Percentiles rank a stretch among this genome's conserved stretches.
These are phyloP conservation scores for Pterocarpus santalinus DNA, from an alignment of 306 rosid species.

Conservation along the genomic window DNA sequence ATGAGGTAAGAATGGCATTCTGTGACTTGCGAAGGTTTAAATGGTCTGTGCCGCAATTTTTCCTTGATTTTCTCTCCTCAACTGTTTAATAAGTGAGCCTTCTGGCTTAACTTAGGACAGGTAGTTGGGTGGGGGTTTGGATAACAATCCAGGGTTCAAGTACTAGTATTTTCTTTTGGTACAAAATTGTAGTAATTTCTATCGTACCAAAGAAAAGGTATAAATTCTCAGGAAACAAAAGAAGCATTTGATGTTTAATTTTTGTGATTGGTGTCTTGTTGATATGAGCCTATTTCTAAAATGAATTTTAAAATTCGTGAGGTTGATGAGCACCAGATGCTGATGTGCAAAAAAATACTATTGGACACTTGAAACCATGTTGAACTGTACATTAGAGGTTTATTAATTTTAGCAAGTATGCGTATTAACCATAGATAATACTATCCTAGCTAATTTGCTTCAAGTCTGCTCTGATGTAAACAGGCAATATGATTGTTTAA, in stretches of 20 bases:
- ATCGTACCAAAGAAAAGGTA: too few species aligned
- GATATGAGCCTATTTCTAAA: conserved; percentile 1
- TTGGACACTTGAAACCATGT: neutral
- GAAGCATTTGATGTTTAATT: neutral
- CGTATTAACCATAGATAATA: neutral
- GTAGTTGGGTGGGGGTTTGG: conserved; percentile 8
- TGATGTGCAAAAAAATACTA: neutral
- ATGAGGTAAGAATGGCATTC: conserved; percentile 64
- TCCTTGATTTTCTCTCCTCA: conserved; percentile 3
- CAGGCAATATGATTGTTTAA: neutral
- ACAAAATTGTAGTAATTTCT: neutral
- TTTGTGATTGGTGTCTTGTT: neutral
- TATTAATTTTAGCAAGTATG: neutral
- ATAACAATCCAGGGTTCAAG: neutral
- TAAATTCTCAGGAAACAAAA: too few species aligned
- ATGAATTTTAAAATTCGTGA: neutral
- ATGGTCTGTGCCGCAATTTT: neutral
- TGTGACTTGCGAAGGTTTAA: conserved; percentile 28
- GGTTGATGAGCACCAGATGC: neutral
- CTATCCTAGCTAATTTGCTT: conserved; percentile 4
- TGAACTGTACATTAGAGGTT: conserved; percentile 14
- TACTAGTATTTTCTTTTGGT: neutral
- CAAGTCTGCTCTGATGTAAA: neutral
- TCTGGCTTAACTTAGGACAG: neutral
- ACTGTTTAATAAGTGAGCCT: conserved; percentile 8